Evolutionary conservation across 2,329 filamentous ascomycete genomes (phyloP), one percentile per base, ranked within the genome.

Genomic region (Sporothrix humicola): DNA sequence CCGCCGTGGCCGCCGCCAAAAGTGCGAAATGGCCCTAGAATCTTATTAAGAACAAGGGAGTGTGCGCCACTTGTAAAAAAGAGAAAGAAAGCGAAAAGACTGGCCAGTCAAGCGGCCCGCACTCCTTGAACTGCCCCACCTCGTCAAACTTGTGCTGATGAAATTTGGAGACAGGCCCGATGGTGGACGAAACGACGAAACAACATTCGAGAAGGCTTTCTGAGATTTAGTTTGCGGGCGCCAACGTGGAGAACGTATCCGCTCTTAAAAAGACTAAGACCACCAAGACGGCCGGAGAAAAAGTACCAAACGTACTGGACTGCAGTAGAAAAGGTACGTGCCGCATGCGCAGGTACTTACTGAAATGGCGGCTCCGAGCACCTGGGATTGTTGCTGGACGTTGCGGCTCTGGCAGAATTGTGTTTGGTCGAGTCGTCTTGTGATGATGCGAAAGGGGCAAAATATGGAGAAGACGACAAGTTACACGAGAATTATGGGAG

Each of bases 31-130:
- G 65, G 48, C 66, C 68, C 52, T 66, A 70, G n/a, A 31, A 46
- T 59, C 31, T 70, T 46, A 58, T 58, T 58, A 44, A 56, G 66
- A 69, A 37, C 23, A 68, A 68, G 42, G 61, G 12, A 46, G 42
- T 37, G 23, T 26, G 23, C 23, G 23, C 56, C 26, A 10, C 37
- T 65, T 46, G 12, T 20, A 46, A 44, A 65, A 20, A 23, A 46
- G 23, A 26, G 23, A 13, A 20, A 20, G 31, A 42, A 10, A 46
- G 48, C 9, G 17, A 63, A 20, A 68, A 31, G 63, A 69, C 13
- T 42, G 52, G 52, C n/a, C 20, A 10, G 8, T 54, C 8, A 54
- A 50, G 66, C 31, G 31, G 50, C 66, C 66, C 50, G 50, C 31
- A 46, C 48, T 69, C 46, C 23, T 54, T 20, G 13, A 46, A n/a